These are phyloP conservation scores for Salvia rosmarinus DNA, from an alignment of 257 asterid genomes.

Conservation along the genomic window DNA sequence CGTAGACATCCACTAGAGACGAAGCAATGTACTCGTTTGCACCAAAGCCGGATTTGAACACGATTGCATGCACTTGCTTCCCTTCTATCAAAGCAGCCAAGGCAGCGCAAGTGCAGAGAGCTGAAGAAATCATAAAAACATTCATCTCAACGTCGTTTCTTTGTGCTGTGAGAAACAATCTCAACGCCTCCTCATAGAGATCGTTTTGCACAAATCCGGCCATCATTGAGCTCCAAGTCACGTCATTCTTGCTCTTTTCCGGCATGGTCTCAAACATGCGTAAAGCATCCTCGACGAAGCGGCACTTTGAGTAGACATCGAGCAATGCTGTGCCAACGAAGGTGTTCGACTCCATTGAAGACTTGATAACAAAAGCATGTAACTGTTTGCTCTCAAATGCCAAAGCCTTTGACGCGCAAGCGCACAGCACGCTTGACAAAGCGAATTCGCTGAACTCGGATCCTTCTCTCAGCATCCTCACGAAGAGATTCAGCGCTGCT, in stretches of 20 bases:
- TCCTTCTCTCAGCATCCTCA: constrained; percentile 67
- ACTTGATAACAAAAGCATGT: constrained; percentile 72
- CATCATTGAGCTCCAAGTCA: constrained; percentile 95
- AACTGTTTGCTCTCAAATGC: constrained; percentile 69
- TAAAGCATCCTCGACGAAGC: constrained; percentile 57
- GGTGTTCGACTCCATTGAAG: constrained; percentile 51
- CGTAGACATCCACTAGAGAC: constrained; percentile 81
- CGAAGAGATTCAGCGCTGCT: constrained; percentile 60
- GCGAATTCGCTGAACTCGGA: constrained; percentile 70
- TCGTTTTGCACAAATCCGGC: constrained; percentile 76
- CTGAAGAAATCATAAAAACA: constrained; percentile 63
- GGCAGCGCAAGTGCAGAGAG: constrained; percentile 76
- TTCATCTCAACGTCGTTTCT: constrained; percentile 44
- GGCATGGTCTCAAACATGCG: constrained; percentile 56
- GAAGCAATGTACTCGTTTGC: constrained; percentile 57
- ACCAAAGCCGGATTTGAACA: constrained; percentile 56
- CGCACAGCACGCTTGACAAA: constrained; percentile 72
- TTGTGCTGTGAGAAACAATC: constrained; percentile 54
- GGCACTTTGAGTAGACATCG: constrained; percentile 83
- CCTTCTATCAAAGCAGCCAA: constrained; percentile 88
- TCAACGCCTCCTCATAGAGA: constrained; percentile 73
- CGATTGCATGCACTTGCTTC: constrained; percentile 65
- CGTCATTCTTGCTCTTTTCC: constrained; percentile 66
- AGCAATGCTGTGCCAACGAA: constrained; percentile 80
- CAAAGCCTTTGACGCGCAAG: constrained; percentile 68